Percentiles rank a stretch among this genome's conserved stretches.
Conservation (phyloP, 495 filamentous ascomycete species). For the Penicillium longicatenatum region DNA sequence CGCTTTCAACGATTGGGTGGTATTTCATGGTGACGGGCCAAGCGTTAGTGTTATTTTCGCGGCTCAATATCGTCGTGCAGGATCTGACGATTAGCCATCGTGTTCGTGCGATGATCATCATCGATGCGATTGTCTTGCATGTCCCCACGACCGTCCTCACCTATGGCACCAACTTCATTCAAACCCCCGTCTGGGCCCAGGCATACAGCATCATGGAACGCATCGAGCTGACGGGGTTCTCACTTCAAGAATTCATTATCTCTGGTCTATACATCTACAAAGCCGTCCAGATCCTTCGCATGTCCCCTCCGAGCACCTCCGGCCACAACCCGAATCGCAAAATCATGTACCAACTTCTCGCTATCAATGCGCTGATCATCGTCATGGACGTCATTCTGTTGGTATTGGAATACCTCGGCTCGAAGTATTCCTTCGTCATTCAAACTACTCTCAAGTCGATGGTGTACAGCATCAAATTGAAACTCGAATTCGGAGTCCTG, state of each 20-base stretch:
- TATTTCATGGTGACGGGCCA: constrained; percentile 46
- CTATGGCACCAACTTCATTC: constrained; percentile 34
- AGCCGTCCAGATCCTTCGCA: constrained; percentile 39
- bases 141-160: constrained; percentile 44
- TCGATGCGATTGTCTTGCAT: constrained; percentile 39
- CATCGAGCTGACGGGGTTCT: constrained; percentile 48
- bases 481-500: constrained; percentile 21
- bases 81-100: constrained; percentile 29
- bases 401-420: constrained; percentile 15
- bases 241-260: constrained; percentile 51
- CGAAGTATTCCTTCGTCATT: constrained; percentile 10
- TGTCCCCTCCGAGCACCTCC: constrained; percentile 22
- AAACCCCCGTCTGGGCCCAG: constrained; percentile 21
- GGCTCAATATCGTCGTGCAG: constrained; percentile 37
- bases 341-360: constrained; percentile 41
- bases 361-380: constrained; percentile 42
- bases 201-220: constrained; percentile 48
- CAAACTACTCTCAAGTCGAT: constrained; percentile 17
- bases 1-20: constrained; percentile 42
- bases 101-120: constrained; percentile 38
- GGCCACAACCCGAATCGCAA: constrained; percentile 27
- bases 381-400: constrained; percentile 31
- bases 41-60: constrained; percentile 41
- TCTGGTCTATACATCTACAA: constrained; percentile 53
- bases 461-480: constrained; percentile 24